These are phyloP conservation scores for Macrocystidia cucumis DNA, from an alignment of 1,284 basidiomycete species.

Conservation along the genomic window DNA sequence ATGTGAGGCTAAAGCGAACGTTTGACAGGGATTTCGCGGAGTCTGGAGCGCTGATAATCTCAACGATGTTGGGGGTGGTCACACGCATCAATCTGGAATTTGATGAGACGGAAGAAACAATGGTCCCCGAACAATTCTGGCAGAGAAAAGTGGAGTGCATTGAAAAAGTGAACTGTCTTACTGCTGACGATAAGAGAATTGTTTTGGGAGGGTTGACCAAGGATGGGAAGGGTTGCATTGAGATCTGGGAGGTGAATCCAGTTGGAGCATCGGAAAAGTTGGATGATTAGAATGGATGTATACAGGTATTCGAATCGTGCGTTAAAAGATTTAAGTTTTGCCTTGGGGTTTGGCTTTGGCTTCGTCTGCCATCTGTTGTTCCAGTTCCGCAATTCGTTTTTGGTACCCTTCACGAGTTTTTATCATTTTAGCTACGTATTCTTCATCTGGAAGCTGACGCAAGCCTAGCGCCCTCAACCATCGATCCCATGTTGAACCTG, in stretches of 20 bases:
- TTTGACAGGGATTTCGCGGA: slow-evolving; percentile 42
- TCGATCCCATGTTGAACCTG: slow-evolving; percentile 18
- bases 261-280: neutral
- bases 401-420: slow-evolving; percentile 42
- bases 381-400: slow-evolving; percentile 47
- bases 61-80: slow-evolving; percentile 54
- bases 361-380: slow-evolving; percentile 32
- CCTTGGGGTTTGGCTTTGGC: slow-evolving; percentile 15
- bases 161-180: slow-evolving; percentile 57
- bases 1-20: slow-evolving; percentile 2
- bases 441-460: slow-evolving; percentile 50
- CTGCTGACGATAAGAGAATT: slow-evolving; percentile 33
- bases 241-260: slow-evolving; percentile 37
- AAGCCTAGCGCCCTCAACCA: slow-evolving; percentile 41
- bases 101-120: slow-evolving; percentile 20
- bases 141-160: slow-evolving; percentile 28
- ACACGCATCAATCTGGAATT: slow-evolving; percentile 36
- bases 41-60: slow-evolving; percentile 36
- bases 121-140: slow-evolving; percentile 37
- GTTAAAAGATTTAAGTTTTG: too few relatives aligned
- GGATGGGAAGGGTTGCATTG: slow-evolving; percentile 51
- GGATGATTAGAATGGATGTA: slow-evolving; percentile 5
- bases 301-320: too few relatives aligned
- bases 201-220: slow-evolving; percentile 52
- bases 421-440: slow-evolving; percentile 50